Percentiles rank a stretch among this genome's conserved stretches.
Conservation (phyloP, 495 filamentous ascomycete genomes). For the Paragyromitra xinjiangensis region DNA sequence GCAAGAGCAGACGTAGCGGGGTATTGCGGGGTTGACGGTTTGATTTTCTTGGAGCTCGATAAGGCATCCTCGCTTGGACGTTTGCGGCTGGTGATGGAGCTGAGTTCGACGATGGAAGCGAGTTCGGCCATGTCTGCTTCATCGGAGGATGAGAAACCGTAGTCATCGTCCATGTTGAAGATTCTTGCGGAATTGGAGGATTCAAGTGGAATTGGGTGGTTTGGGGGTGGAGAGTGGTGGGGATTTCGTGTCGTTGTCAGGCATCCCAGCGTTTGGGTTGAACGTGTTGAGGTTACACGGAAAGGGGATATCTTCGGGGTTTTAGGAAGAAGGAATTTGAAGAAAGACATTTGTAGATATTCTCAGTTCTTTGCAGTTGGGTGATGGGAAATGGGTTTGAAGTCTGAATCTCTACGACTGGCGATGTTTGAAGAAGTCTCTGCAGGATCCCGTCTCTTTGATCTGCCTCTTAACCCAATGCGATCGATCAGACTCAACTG, state of each 20-base stretch:
- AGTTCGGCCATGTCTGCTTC: conserved; percentile 36
- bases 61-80: not conserved
- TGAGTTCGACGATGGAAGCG: not conserved
- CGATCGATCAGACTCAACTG: no score
- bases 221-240: not conserved
- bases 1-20: conserved; percentile 48
- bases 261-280: not conserved
- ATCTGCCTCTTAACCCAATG: no score
- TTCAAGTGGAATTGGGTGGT: not conserved
- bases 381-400: no score
- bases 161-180: not conserved
- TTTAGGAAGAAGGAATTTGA: no score
- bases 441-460: no score
- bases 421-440: no score
- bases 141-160: conserved; percentile 34
- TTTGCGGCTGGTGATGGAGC: conserved; percentile 28
- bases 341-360: no score
- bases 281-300: not conserved
- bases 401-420: no score
- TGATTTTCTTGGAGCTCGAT: conserved; percentile 34
- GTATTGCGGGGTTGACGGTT: conserved; percentile 2
- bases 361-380: no score
- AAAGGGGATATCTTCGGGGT: no score
- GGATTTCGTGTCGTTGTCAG: not conserved
- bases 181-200: not conserved